These are phyloP conservation scores for Raphanus sativus DNA, from an alignment of 345 rosid genomes.

Conservation along the genomic window DNA sequence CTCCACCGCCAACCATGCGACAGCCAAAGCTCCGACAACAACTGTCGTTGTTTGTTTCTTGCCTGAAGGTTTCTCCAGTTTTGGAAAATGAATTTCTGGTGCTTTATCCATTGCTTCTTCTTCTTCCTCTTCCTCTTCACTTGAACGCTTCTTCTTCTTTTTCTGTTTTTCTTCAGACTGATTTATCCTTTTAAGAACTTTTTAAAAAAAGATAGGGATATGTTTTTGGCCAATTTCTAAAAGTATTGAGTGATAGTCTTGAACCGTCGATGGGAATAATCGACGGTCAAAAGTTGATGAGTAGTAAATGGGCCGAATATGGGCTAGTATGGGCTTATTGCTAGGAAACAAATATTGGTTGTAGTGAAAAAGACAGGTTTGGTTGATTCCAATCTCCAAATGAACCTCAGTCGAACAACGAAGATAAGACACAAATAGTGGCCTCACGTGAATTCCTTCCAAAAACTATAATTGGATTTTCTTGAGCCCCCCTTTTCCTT, in stretches of 20 bases:
- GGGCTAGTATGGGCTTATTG: slow-evolving; percentile 7
- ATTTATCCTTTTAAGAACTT: neutral
- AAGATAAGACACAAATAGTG: slow-evolving; percentile 32
- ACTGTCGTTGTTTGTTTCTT: slow-evolving; percentile 55
- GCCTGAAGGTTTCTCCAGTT: slow-evolving; percentile 22
- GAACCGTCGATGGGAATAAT: slow-evolving; percentile 28
- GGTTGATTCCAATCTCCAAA: slow-evolving; percentile 16
- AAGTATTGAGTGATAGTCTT: neutral
- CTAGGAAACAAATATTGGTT: slow-evolving; percentile 21
- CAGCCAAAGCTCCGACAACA: slow-evolving; percentile 69
- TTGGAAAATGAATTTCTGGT: slow-evolving; percentile 19
- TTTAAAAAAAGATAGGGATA: neutral
- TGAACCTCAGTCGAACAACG: slow-evolving; percentile 21
- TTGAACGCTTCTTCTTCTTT: neutral
- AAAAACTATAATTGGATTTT: slow-evolving; percentile 1
- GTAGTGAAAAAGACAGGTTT: slow-evolving; percentile 15
- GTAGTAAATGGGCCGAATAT: slow-evolving; percentile 11
- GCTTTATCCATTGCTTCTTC: slow-evolving; percentile 28
- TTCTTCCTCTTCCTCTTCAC: neutral
- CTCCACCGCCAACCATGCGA: slow-evolving; percentile 84
- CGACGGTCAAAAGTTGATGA: slow-evolving; percentile 22
- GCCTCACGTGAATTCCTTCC: slow-evolving; percentile 19
- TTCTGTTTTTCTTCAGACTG: neutral
- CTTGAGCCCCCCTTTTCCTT: neutral
- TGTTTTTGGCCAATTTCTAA: neutral